Evolutionary conservation across 306 rosid species (phyloP), one percentile per base, ranked within the genome.

Genomic region (Carpinus viminea): DNA sequence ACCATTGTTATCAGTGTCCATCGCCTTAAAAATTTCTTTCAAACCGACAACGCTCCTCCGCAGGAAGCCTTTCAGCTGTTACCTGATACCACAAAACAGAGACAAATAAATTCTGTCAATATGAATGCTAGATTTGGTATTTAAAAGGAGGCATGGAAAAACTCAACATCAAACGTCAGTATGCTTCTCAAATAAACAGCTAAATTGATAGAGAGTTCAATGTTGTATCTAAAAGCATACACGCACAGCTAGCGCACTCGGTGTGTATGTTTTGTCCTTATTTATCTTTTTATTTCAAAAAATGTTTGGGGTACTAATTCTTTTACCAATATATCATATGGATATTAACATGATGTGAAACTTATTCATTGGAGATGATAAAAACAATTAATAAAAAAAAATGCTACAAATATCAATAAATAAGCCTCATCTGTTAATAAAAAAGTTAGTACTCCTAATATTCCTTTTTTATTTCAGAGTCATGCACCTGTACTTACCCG

Each of bases 11-110:
- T 93, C 98, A 34, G 98, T 93, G 85, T 93, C 98, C 97, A 93
- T 93, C 82, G 97, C 86, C 84, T 80, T 79, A 70, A 93, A 93
- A 96, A 93, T 92, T 80, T 93, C 98, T 83, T 89, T 88, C 88
- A 93, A 78, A 81, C 98, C 98, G 76, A 97, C 98, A 84, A 93
- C n/a, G 92, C 90, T 93, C 98, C 83, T 93, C 98, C 81, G 92
- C 98, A 0, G 98, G 91, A 21, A 93, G 89, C 88, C 98, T 93
- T 86, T 93, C 98, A 53, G 98, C 98, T 78, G 92, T 93, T 64
- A 93, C 97, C 98, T 93, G 80, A 62, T 74, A 77, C 59, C 66
- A 83, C 80, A 76, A 31, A 31, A 31, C 34, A 31, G 34, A 31
- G 34, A 31, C 34, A 31, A 31, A 31, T 1, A 28, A 28, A 26